phyloP scores from a whole-genome alignment of 2,329 filamentous ascomycete genomes.

The Botrytis hyacinthi region DNA sequence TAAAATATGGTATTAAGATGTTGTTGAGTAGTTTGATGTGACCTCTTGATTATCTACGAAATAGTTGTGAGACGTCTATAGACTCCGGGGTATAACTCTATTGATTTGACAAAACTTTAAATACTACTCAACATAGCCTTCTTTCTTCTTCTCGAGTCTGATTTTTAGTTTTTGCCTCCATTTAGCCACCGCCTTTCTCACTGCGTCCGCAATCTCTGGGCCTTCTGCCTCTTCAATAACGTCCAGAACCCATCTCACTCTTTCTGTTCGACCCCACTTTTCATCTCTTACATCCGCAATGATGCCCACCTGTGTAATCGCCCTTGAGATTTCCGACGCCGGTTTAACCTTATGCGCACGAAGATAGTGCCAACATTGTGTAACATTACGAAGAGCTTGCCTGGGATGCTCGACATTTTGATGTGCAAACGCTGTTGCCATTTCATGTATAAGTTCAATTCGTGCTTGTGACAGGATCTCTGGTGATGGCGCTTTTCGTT shows the following conservation, averaged over 20 bases:
- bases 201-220: conserved; percentile 28
- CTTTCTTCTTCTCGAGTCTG: not conserved
- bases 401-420: conserved; percentile 21
- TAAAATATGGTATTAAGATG: not conserved
- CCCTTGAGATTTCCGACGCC: conserved; percentile 28
- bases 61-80: not conserved
- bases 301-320: conserved; percentile 30
- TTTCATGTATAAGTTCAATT: conserved; percentile 29
- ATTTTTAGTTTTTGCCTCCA: conserved; percentile 23
- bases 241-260: conserved; percentile 30
- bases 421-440: conserved; percentile 35
- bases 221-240: conserved; percentile 32
- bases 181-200: conserved; percentile 25
- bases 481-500: not conserved
- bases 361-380: conserved; percentile 32
- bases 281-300: conserved; percentile 27
- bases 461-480: conserved; percentile 23
- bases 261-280: conserved; percentile 27
- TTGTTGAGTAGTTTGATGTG: not conserved
- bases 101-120: not conserved
- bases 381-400: conserved; percentile 33
- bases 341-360: conserved; percentile 28
- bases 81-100: not conserved
- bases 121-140: not conserved
- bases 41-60: not conserved